Base-by-base conservation (phyloP, 129 eudicot genomes). In the Gnaphalium uliginosum region DNA sequence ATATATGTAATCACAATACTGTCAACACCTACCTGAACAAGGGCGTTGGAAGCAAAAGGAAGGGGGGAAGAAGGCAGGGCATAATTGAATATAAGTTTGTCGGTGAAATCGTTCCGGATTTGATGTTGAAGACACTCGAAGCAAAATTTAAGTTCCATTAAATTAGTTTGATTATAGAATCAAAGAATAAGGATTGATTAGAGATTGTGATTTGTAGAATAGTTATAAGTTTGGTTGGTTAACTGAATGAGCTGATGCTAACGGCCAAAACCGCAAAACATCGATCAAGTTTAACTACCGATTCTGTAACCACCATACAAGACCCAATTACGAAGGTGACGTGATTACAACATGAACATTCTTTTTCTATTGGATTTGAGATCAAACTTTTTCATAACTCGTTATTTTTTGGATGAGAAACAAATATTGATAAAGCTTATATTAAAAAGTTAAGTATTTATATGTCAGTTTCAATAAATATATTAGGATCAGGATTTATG, bases 21-120 rank as follows among this genome's bases (percentile, higher is more conserved):
- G 4, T 23, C 14, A 59, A 24, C 9, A 51, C 1, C n/a, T 48
- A 93, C 99, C 90, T 94, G 88, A 71, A 94, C 94, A 70, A 94
- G 85, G 54, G 99, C 96, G 69, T 79, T 35, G n/a, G 93, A 84
- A 77, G 77, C 90, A 33, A 94, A 90, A 26, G 98, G 97, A 25
- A 94, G 89, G 69, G 89, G 75, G 19, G 94, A 89, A 83, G 74
- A 75, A 67, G 96, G 72, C 60, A 91, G 46, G 50, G 87, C 90
- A 67, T 89, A 74, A 75, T 64, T 72, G 87, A 87, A 83, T 21
- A 71, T 48, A 66, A 90, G 80, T 41, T 80, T 72, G 74, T 85
- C 88, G 6, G 90, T 80, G 74, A 87, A 88, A 85, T 93, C 97
- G 14, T 83, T 48, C 72, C 56, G 74, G 29, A 93, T 87, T 82